phyloP scores from a whole-genome alignment of 192 early-diverging fungal species.

The Entrophospora sp. region DNA sequence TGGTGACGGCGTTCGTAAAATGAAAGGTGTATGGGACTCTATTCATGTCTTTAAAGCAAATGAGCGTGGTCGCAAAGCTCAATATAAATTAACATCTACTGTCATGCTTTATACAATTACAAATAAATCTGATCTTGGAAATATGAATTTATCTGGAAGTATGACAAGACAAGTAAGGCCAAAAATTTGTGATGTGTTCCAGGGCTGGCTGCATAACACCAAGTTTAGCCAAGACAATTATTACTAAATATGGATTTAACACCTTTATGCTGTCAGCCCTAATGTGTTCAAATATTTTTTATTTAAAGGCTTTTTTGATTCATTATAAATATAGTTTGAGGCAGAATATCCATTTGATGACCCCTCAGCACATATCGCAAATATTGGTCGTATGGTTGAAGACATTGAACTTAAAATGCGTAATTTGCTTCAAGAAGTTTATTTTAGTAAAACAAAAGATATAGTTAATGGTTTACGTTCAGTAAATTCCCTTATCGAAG shows the following conservation, averaged over 20 bases:
- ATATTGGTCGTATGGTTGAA: slow-evolving; percentile 94
- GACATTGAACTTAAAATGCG: slow-evolving; percentile 99
- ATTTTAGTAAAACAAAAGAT: slow-evolving; percentile 97
- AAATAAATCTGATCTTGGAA: slow-evolving; percentile 52
- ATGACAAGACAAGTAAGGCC: slow-evolving; percentile 78
- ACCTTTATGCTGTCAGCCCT: background rate
- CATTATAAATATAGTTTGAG: slow-evolving; percentile 78
- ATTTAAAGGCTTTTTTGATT: too few species aligned
- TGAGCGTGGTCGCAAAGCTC: slow-evolving; percentile 76
- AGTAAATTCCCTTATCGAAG: slow-evolving; percentile 63
- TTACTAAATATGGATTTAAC: background rate
- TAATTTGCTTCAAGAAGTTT: slow-evolving; percentile 85
- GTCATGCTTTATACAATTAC: slow-evolving; percentile 90
- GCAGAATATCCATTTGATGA: slow-evolving; percentile 74
- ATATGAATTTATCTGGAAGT: slow-evolving; percentile 82
- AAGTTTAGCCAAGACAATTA: too few species aligned
- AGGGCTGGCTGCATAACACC: too few species aligned
- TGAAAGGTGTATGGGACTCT: slow-evolving; percentile 95
- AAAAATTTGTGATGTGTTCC: background rate
- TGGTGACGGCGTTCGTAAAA: slow-evolving; percentile 50
- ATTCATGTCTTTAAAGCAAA: slow-evolving; percentile 93
- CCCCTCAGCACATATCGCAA: slow-evolving; percentile 70
- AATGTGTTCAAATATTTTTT: background rate
- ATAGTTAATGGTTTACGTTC: slow-evolving; percentile 91
- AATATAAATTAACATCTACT: slow-evolving; percentile 95